Base-by-base conservation (phyloP, 257 asterid species). In the Ballota nigra region DNA sequence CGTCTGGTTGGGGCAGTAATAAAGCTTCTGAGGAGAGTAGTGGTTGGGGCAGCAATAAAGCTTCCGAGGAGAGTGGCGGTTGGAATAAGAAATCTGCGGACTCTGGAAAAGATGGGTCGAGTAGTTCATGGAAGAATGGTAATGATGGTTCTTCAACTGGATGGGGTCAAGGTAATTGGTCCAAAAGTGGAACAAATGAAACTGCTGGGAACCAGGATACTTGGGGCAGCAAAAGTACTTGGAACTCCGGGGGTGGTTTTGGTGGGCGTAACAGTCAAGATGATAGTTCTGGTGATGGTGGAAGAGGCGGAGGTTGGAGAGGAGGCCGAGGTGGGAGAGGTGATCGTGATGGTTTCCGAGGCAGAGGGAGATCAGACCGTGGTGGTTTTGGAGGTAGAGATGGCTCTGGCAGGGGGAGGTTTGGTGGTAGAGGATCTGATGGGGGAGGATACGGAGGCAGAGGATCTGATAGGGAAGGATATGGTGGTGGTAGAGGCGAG, bases 151-250 rank as follows among this genome's bases (percentile, higher is more conserved):
- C 88, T 53, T 76, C 90, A 49, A 52, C 81, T 33, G 97, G 92
- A 72, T 89, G 96, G 96, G 92, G 91, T 74, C 87, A 88, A 77
- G 72, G 91, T 63, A 91, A 84, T 69, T 85, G 92, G 90, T 66
- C 70, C 57, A 83, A 83, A 70, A 61, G 77, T 67, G 81, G 77
- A 72, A 62, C 79, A 69, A 64, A 77, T 67, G 81, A 81, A 72
- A 62, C 78, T 19, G 87, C 79, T 55, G 88, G 87, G 68, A 82
- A 77, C 24, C 84, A 76, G 75, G 87, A 78, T 55, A 19, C 80
- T 29, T 89, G 96, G 97, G 79, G 94, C 73, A 79, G 86, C 80
- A 87, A 83, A 80, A 75, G 84, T 76, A 83, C 76, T 67, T 89
- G 96, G 96, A 84, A 65, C 47, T 81, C 89, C 2, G 96, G 92